A percentile compares a stretch with the other conserved stretches of the same genome.
These are phyloP conservation scores for Heterobasidion annosum DNA, from an alignment of 1,284 basidiomycete genomes.

Conservation along the genomic window DNA sequence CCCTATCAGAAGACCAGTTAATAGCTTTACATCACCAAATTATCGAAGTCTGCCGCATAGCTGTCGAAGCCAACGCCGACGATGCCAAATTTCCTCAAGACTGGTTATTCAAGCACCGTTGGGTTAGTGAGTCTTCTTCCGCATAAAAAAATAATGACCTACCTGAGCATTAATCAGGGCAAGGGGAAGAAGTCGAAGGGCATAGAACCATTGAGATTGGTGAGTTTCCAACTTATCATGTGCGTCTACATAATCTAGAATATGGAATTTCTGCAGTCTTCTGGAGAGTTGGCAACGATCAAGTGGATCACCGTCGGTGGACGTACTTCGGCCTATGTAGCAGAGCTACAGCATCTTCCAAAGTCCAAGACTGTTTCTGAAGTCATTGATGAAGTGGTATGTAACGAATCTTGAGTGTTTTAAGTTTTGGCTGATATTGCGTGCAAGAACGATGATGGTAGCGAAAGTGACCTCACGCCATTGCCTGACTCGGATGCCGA, in stretches of 20 bases:
- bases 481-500: slow-evolving; percentile 18
- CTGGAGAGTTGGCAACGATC: slow-evolving; percentile 64
- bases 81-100: slow-evolving; percentile 58
- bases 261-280: slow-evolving; percentile 35
- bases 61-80: slow-evolving; percentile 71
- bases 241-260: slow-evolving; percentile 3
- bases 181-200: slow-evolving; percentile 58
- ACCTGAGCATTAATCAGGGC: slow-evolving; percentile 28
- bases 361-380: background rate
- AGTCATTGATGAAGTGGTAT: background rate
- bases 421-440: background rate
- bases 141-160: background rate
- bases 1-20: slow-evolving; percentile 44
- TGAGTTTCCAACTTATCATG: slow-evolving; percentile 18
- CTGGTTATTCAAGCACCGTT: slow-evolving; percentile 68
- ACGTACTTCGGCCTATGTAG: slow-evolving; percentile 69
- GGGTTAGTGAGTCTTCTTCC: slow-evolving; percentile 32
- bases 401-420: background rate
- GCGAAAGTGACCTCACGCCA: slow-evolving; percentile 24
- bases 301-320: slow-evolving; percentile 77
- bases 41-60: slow-evolving; percentile 48
- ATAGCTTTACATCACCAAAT: slow-evolving; percentile 48
- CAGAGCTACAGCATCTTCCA: slow-evolving; percentile 51
- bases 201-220: slow-evolving; percentile 38
- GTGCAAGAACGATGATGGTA: slow-evolving; percentile 6